Evolutionary conservation across 2,329 filamentous ascomycete species (phyloP).

Genomic region (Hymenoscyphus infarciens): DNA sequence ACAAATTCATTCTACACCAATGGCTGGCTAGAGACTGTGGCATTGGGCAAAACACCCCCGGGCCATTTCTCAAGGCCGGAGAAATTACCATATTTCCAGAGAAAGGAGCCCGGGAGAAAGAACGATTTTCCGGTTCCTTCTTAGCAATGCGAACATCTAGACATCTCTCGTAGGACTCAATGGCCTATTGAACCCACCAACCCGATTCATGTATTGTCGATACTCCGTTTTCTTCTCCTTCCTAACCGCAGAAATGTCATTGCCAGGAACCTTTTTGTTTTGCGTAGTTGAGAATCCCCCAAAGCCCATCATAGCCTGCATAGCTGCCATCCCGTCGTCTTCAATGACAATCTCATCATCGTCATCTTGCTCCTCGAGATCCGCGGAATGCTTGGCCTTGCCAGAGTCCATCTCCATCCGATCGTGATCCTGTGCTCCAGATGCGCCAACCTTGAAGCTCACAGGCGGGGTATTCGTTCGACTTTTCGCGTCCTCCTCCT

Average conservation of each 20-base stretch:
- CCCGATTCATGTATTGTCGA: constrained; percentile 92
- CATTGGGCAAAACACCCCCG: too few relatives aligned
- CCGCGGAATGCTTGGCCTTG: constrained; percentile 19
- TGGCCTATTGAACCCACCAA: constrained; percentile 77
- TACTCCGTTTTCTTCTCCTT: constrained; percentile 96
- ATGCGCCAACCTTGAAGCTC: constrained; percentile 30
- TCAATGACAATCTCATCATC: constrained; percentile 50
- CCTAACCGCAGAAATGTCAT: constrained; percentile 74
- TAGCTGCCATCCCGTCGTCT: constrained; percentile 67
- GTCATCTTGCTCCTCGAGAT: constrained; percentile 45
- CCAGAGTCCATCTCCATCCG: constrained; percentile 33
- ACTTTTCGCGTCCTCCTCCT: constrained; percentile 22
- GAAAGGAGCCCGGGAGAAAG: too few relatives aligned
- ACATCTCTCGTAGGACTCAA: constrained; percentile 52
- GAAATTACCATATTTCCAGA: too few relatives aligned
- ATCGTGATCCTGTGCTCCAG: constrained; percentile 28
- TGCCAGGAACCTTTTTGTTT: constrained; percentile 82
- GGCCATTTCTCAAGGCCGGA: too few relatives aligned
- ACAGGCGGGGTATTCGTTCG: constrained; percentile 32
- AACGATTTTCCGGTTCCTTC: too few relatives aligned
- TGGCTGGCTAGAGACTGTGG: too few relatives aligned
- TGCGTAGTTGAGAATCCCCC: constrained; percentile 82
- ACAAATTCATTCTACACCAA: background rate
- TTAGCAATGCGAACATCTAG: too few relatives aligned
- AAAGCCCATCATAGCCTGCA: constrained; percentile 90